Evolutionary conservation across 805 yeast genomes (phyloP).

Genomic region (Kodamaea jinghongensis): DNA sequence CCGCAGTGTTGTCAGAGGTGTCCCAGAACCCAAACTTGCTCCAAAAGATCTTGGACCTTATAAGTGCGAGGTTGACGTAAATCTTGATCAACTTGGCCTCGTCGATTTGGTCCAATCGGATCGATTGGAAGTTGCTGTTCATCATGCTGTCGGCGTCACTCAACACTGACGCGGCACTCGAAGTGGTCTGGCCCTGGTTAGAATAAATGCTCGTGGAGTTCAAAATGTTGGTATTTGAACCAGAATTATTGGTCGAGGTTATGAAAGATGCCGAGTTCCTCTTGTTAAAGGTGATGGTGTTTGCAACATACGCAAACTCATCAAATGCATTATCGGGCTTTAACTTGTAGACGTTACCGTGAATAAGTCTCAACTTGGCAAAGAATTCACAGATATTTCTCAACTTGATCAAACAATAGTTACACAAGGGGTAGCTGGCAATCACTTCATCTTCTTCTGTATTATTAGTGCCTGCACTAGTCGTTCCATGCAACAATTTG

Average conservation of each 20-base stretch:
- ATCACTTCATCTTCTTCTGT: conserved; percentile 25
- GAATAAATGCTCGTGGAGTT: conserved; percentile 2
- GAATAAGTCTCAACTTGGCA: conserved; percentile 67
- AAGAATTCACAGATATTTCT: conserved; percentile 82
- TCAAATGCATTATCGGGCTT: conserved; percentile 31
- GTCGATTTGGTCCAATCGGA: conserved; percentile 18
- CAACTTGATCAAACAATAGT: conserved; percentile 73
- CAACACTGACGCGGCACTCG: conserved; percentile 4
- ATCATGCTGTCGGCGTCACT: conserved; percentile 11
- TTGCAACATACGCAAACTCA: conserved; percentile 20
- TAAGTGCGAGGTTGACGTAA: conserved; percentile 53
- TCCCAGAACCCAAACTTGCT: conserved; percentile 81
- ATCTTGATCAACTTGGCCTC: conserved; percentile 38
- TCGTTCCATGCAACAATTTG: conserved; percentile 38
- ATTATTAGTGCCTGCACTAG: conserved; percentile 9
- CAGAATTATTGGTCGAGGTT: not conserved
- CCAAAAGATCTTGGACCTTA: conserved; percentile 79
- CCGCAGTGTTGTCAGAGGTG: conserved; percentile 34
- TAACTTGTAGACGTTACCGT: conserved; percentile 55
- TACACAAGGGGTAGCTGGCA: conserved; percentile 68
- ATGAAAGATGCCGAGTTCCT: conserved; percentile 12
- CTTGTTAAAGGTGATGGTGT: conserved; percentile 27
- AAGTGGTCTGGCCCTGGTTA: not conserved
- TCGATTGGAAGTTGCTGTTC: conserved; percentile 9
- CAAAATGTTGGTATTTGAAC: not conserved